These are phyloP conservation scores for Pseudoneurospora amorphoporcata DNA, from an alignment of 495 filamentous ascomycete species.

Conservation along the genomic window DNA sequence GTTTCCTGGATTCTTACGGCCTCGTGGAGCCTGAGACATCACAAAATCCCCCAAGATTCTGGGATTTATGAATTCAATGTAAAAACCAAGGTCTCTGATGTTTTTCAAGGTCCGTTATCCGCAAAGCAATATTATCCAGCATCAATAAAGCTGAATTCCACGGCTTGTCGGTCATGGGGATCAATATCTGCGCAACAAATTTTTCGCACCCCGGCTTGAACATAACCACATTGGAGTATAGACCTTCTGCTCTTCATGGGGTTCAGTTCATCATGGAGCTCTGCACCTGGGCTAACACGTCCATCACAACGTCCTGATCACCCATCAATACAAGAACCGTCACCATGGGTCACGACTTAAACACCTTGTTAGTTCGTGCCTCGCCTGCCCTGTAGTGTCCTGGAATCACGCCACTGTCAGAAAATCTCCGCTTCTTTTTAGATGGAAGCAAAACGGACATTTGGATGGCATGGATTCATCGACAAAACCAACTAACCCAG, in stretches of 20 bases:
- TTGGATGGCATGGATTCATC: neutral
- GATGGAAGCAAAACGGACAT: neutral
- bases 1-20: neutral
- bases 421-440: neutral
- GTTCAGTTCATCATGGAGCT: neutral
- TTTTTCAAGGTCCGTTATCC: neutral
- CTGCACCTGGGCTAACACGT: neutral
- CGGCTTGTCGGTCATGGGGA: neutral
- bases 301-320: neutral
- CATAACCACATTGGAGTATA: neutral
- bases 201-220: neutral
- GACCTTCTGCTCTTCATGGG: neutral
- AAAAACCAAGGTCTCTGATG: neutral
- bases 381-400: neutral
- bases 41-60: neutral
- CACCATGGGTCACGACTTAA: neutral
- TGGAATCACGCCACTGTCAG: neutral
- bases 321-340: neutral
- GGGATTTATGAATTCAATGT: neutral
- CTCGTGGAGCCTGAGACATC: conserved; percentile 2
- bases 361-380: neutral
- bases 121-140: neutral
- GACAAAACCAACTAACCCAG: neutral
- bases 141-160: neutral
- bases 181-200: neutral